Conservation (phyloP, 106 monocot genomes). For the Allium cepa region DNA sequence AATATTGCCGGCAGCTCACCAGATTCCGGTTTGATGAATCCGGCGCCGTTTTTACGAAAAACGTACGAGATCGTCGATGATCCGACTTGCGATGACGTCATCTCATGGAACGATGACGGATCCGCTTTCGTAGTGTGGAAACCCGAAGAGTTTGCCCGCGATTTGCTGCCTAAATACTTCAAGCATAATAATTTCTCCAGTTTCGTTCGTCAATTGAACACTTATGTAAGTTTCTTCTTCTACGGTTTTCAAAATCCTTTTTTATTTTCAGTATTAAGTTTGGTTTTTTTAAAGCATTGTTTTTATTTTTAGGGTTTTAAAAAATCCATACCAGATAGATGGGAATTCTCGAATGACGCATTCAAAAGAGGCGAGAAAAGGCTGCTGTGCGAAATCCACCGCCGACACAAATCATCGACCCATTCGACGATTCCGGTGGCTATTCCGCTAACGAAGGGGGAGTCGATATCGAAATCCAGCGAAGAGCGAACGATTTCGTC, state of each 20-base stretch:
- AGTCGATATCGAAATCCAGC: constrained; percentile 25
- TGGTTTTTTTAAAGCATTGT: neutral
- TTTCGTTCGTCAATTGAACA: constrained; percentile 70
- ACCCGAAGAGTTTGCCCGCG: constrained; percentile 19
- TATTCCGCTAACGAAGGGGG: neutral
- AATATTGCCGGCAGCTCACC: neutral
- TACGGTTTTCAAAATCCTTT: neutral
- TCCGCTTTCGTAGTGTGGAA: constrained; percentile 22
- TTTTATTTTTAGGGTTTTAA: constrained; percentile 44
- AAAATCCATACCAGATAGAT: constrained; percentile 60
- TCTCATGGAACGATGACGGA: constrained; percentile 17
- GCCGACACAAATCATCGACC: constrained; percentile 28
- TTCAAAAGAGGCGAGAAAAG: constrained; percentile 50
- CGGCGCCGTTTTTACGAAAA: constrained; percentile 21
- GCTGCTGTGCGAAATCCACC: constrained; percentile 53
- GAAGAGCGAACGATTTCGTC: constrained; percentile 21
- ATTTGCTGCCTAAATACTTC: constrained; percentile 49
- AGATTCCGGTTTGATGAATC: neutral
- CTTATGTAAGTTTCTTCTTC: constrained; percentile 42
- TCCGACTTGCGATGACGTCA: constrained; percentile 15
- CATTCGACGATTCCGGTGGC: constrained; percentile 7
- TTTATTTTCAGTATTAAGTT: neutral
- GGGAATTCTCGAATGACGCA: constrained; percentile 74
- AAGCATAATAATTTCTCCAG: constrained; percentile 79
- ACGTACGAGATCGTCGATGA: constrained; percentile 23